A percentile compares a stretch with the other conserved stretches of the same genome.
phyloP scores from a whole-genome alignment of 1,284 basidiomycete species.

The Takashimella tepidaria region DNA sequence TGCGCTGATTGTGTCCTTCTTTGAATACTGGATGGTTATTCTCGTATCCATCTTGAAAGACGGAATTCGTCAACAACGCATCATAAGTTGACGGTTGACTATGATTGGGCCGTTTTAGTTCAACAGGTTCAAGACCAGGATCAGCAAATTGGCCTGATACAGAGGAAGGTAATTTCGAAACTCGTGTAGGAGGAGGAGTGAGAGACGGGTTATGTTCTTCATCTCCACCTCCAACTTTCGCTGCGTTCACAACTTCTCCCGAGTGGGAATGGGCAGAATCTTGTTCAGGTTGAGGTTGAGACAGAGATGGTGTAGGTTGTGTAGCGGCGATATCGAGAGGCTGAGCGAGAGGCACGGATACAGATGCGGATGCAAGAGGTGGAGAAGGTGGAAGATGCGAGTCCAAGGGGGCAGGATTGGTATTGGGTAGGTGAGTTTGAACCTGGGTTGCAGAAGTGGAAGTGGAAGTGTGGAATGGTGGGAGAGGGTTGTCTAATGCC shows the following conservation, averaged over 20 bases:
- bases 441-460: not conserved
- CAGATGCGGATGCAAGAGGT: not conserved
- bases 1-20: not conserved
- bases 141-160: not conserved
- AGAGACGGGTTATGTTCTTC: not conserved
- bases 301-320: not conserved
- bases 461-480: not conserved
- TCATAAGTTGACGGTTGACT: not conserved
- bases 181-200: not conserved
- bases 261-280: not conserved
- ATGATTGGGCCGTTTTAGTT: not conserved
- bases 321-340: not conserved
- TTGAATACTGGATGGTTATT: not conserved
- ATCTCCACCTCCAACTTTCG: not conserved
- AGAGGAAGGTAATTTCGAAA: not conserved
- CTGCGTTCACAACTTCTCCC: too few species aligned
- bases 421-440: not conserved
- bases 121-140: not conserved
- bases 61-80: not conserved
- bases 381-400: not conserved
- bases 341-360: not conserved
- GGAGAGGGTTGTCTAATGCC: constrained; percentile 13
- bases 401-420: not conserved
- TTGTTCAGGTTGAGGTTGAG: not conserved
- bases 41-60: not conserved